Evolutionary conservation across 306 rosid genomes (phyloP).

Genomic region (Quercus rubra): DNA sequence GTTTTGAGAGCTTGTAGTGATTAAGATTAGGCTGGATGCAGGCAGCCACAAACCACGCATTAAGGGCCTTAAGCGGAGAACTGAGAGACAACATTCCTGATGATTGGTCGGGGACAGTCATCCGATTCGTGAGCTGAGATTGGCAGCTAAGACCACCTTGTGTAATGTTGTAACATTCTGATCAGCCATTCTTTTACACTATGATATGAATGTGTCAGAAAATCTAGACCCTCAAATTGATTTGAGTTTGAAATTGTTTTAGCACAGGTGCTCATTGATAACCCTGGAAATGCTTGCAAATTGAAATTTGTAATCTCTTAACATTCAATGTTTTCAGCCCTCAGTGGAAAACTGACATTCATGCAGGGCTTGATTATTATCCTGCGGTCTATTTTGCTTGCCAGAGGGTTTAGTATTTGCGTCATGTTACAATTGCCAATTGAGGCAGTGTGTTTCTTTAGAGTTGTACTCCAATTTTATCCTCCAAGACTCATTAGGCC

Average conservation of each 20-base stretch:
- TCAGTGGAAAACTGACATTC: no score
- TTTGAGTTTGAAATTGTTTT: background rate
- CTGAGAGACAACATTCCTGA: conserved; percentile 52
- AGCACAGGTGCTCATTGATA: background rate
- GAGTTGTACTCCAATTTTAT: background rate
- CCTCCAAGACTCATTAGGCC: background rate
- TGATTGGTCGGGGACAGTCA: conserved; percentile 86
- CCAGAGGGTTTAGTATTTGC: no score
- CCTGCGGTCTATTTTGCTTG: no score
- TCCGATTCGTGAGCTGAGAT: conserved; percentile 42
- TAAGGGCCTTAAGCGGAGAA: conserved; percentile 74
- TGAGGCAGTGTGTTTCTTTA: background rate
- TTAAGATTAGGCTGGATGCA: conserved; percentile 38
- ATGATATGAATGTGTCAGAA: background rate
- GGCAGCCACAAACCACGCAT: conserved; percentile 84
- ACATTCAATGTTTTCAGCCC: background rate
- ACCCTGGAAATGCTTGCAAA: background rate
- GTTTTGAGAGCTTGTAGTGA: background rate
- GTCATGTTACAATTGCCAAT: background rate
- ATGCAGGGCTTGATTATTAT: no score
- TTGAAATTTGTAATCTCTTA: background rate
- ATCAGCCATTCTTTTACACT: background rate
- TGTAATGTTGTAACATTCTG: background rate
- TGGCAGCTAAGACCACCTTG: background rate
- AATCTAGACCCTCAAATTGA: background rate